These are phyloP conservation scores for Penicillium canariense DNA, from an alignment of 495 filamentous ascomycete species.

Conservation along the genomic window DNA sequence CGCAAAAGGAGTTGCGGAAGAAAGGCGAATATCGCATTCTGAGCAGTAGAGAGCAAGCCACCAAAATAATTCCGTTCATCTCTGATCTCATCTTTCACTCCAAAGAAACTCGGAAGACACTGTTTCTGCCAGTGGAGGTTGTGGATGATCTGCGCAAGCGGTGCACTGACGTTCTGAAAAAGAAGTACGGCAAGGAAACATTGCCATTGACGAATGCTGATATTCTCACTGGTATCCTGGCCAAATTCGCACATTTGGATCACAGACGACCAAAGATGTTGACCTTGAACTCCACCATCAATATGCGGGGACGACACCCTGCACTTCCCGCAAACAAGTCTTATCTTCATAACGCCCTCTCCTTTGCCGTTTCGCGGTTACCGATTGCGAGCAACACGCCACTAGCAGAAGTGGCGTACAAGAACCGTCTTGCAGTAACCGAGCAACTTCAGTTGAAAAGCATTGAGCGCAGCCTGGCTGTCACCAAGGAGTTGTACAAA, in stretches of 20 bases:
- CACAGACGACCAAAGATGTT: background rate
- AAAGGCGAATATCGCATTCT: background rate
- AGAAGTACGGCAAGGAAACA: background rate
- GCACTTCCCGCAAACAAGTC: background rate
- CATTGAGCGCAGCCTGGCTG: background rate
- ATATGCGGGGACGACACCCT: slow-evolving; percentile 1
- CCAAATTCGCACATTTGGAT: background rate
- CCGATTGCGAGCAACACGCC: background rate
- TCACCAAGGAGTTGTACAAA: background rate
- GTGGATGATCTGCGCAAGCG: background rate
- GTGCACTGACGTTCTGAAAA: background rate
- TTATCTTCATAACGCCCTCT: background rate
- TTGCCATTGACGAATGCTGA: background rate
- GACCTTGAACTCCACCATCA: background rate
- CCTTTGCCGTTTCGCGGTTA: background rate
- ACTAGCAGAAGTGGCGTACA: background rate
- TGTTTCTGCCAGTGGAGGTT: background rate
- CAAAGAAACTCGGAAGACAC: background rate
- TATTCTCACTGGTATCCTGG: background rate
- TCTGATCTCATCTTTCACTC: background rate
- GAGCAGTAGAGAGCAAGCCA: background rate
- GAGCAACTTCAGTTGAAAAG: background rate
- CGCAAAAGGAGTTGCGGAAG: background rate
- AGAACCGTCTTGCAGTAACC: background rate
- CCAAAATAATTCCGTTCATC: background rate